phyloP scores from a whole-genome alignment of 2,329 filamentous ascomycete genomes.

The Trichoderma guizhouense region DNA sequence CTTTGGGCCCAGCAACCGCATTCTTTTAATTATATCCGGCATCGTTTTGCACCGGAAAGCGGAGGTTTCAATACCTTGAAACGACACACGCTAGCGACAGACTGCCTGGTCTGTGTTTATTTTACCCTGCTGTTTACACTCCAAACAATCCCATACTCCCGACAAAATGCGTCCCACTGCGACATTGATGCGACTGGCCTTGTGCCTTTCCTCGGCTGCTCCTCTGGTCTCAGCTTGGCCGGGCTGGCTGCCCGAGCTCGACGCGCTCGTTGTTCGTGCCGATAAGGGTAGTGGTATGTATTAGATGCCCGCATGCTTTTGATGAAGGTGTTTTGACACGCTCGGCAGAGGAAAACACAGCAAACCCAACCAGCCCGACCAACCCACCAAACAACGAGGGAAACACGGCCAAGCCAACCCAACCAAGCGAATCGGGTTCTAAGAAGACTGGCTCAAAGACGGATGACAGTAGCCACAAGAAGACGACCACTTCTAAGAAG shows the following conservation, averaged over 20 bases:
- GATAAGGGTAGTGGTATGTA: slow-evolving; percentile 32
- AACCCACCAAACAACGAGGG: slow-evolving; percentile 25
- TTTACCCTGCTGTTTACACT: not conserved
- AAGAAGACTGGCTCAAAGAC: slow-evolving; percentile 19
- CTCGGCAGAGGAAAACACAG: slow-evolving; percentile 29
- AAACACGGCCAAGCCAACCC: slow-evolving; percentile 14
- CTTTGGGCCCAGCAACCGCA: not conserved
- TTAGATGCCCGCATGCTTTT: slow-evolving; percentile 10
- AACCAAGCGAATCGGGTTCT: not conserved
- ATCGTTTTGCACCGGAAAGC: not conserved
- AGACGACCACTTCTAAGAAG: slow-evolving; percentile 19
- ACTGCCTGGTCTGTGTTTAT: not conserved
- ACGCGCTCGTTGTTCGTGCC: slow-evolving; percentile 51
- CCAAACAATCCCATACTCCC: not conserved
- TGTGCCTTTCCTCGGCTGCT: slow-evolving; percentile 50
- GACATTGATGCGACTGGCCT: slow-evolving; percentile 45
- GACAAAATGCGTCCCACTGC: slow-evolving; percentile 48
- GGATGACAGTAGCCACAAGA: slow-evolving; percentile 20
- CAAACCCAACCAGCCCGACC: slow-evolving; percentile 19
- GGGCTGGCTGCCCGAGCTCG: slow-evolving; percentile 51
- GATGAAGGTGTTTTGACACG: slow-evolving; percentile 14
- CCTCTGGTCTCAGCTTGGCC: slow-evolving; percentile 55
- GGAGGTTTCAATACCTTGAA: not conserved
- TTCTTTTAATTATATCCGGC: not conserved
- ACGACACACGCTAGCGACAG: not conserved